Evolutionary conservation across 352 stramenopile species (phyloP).

Genomic region (Aphanomyces invadans): DNA sequence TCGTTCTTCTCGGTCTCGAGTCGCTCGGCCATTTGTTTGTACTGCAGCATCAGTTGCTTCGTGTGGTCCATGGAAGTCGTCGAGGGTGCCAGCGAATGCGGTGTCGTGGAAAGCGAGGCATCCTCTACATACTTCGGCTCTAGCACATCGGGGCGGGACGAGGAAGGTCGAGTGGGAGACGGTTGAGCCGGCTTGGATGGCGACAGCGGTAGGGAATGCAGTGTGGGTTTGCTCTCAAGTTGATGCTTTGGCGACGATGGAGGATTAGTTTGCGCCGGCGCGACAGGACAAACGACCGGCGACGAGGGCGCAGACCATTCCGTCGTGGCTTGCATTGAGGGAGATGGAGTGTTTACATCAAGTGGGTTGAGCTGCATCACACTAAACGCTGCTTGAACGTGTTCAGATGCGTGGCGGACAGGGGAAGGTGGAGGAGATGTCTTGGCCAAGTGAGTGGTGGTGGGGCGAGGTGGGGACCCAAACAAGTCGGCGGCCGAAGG

Average conservation of each 20-base stretch:
- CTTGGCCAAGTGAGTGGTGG: not conserved
- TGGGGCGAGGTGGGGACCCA: not conserved
- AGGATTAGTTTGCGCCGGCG: not conserved
- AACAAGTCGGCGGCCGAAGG: conserved; percentile 1
- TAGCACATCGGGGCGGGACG: too few relatives aligned
- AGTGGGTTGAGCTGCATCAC: not conserved
- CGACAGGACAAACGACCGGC: too few relatives aligned
- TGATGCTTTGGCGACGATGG: not conserved
- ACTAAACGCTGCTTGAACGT: not conserved
- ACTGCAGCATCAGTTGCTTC: conserved; percentile 64
- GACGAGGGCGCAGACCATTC: too few relatives aligned
- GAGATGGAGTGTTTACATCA: too few relatives aligned
- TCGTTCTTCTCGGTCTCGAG: conserved; percentile 71
- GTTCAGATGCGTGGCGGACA: not conserved
- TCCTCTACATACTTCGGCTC: too few relatives aligned
- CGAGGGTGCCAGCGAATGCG: not conserved
- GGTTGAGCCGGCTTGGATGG: not conserved
- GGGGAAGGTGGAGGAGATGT: not conserved
- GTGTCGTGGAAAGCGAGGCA: too few relatives aligned
- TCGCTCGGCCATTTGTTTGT: conserved; percentile 72
- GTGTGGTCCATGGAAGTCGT: conserved; percentile 20
- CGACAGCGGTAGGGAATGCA: not conserved
- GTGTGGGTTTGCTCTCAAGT: not conserved
- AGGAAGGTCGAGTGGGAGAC: not conserved
- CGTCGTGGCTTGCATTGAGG: too few relatives aligned